Base-by-base conservation (phyloP, 2,329 filamentous ascomycete species). In the Ophiostoma angusticollis region DNA sequence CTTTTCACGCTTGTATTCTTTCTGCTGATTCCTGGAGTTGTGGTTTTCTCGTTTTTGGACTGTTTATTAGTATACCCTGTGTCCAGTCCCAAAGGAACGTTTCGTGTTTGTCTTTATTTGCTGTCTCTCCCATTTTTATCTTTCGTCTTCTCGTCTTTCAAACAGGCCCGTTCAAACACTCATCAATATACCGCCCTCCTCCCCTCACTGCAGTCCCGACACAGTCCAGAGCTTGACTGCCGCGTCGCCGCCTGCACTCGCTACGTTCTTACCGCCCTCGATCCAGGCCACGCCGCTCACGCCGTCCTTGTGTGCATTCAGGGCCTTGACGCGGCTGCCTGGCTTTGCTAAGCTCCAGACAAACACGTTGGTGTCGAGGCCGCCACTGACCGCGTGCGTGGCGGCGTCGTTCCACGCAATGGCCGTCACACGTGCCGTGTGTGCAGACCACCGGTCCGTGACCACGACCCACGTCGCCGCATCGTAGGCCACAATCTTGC, bases 301-400 rank as follows among this genome's bases (percentile, higher is more conserved):
- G 9, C 91, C 91, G 54, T 96, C 91, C 63, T 95, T 95, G 63
- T 98, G 91, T 35, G 89, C 86, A 54, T 94, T 93, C 17, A 77
- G 62, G 12, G 78, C 80, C 64, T 91, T 89, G 49, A 93, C 73
- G 49, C 89, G 73, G 59, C 83, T 83, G 3, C 84, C 86, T 1
- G 89, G 89, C 55, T 84, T 83, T 28, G 65, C 68, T 40, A 95
- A 60, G 56, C 84, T 94, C 85, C 91, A 98, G 22, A 94, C 78
- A 55, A 84, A 87, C 16, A 98, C 72, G 53, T 93, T 86, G 0
- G 89, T 95, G 57, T 98, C 91, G 35, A 98, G 63, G 32, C 77
- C 80, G 11, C 87, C 89, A 55, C 83, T 93, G 16, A 77, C 84
- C 3, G 87, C 79, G 54, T 86, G 82, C 17, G 79, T 80, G 11